phyloP scores from a whole-genome alignment of 768 basidiomycete species.

The Mycena metata region DNA sequence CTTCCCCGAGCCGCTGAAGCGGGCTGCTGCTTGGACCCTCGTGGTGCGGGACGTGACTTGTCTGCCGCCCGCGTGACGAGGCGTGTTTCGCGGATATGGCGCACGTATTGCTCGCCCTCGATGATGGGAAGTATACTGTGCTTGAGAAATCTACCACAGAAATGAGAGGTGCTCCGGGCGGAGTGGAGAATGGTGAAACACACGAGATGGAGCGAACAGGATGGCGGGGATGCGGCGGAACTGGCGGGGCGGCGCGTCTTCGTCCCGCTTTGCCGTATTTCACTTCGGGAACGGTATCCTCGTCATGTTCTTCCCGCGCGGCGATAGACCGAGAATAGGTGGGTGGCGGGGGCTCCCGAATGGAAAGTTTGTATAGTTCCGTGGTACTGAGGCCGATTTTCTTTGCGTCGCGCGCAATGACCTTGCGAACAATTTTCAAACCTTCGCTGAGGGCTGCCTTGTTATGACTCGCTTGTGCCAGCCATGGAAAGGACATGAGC shows the following conservation, averaged over 20 bases:
- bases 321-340: conserved; percentile 5
- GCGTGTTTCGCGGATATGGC: conserved; percentile 32
- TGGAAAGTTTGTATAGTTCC: conserved; percentile 24
- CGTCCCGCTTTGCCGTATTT: conserved; percentile 24
- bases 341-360: conserved; percentile 25
- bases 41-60: not conserved
- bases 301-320: not conserved
- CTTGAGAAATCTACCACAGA: conserved; percentile 30
- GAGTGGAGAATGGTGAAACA: not conserved
- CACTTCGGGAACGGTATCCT: not conserved
- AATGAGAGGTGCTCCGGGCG: not conserved
- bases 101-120: conserved; percentile 21
- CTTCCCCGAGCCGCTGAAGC: not conserved
- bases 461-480: conserved; percentile 26
- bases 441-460: conserved; percentile 33
- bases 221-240: conserved; percentile 30
- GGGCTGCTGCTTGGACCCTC: conserved; percentile 7
- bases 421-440: conserved; percentile 33
- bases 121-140: conserved; percentile 33
- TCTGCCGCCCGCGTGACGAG: not conserved
- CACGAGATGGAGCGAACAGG: conserved; percentile 37
- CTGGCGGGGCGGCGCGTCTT: conserved; percentile 24
- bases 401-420: conserved; percentile 31
- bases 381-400: conserved; percentile 23
- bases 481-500: conserved; percentile 28